Evolutionary conservation across 139 green algal genomes (phyloP).

Genomic region (Chlorella sorokiniana): DNA sequence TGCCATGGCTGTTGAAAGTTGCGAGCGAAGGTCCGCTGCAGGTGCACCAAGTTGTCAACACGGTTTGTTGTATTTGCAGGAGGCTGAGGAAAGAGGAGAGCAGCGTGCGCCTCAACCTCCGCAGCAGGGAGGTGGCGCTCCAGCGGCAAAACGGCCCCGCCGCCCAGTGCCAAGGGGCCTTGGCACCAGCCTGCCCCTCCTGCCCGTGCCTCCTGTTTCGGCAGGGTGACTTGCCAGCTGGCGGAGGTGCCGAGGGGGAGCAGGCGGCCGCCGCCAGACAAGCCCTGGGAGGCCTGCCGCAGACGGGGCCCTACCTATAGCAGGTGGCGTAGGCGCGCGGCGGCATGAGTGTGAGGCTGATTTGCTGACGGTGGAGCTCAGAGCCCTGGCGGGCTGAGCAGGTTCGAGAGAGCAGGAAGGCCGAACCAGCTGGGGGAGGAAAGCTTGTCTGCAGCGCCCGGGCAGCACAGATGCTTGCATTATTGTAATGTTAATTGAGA

Average conservation of each 20-base stretch:
- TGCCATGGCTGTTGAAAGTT: too few relatives aligned
- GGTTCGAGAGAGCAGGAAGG: too few relatives aligned
- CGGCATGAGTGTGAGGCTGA: conserved; percentile 31
- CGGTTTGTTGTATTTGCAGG: too few relatives aligned
- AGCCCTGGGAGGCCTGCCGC: conserved; percentile 19
- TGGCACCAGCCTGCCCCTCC: background rate
- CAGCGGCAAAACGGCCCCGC: background rate
- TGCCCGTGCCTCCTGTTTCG: background rate
- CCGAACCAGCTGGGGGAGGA: too few relatives aligned
- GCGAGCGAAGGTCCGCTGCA: too few relatives aligned
- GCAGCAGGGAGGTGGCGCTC: background rate
- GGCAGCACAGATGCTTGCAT: too few relatives aligned
- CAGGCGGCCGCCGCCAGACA: background rate
- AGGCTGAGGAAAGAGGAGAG: too few relatives aligned
- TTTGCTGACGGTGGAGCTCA: conserved; percentile 4
- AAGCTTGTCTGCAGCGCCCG: too few relatives aligned
- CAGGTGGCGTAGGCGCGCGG: conserved; percentile 23
- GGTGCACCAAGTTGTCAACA: too few relatives aligned
- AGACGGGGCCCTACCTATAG: conserved; percentile 21
- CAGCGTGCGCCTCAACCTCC: too few relatives aligned
- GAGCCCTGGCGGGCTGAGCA: background rate
- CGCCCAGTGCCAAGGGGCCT: conserved; percentile 11
- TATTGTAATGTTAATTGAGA: too few relatives aligned
- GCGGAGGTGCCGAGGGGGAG: background rate
- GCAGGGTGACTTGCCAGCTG: background rate